Evolutionary conservation across 495 filamentous ascomycete species (phyloP).

Genomic region (Penicillium pancosmium): DNA sequence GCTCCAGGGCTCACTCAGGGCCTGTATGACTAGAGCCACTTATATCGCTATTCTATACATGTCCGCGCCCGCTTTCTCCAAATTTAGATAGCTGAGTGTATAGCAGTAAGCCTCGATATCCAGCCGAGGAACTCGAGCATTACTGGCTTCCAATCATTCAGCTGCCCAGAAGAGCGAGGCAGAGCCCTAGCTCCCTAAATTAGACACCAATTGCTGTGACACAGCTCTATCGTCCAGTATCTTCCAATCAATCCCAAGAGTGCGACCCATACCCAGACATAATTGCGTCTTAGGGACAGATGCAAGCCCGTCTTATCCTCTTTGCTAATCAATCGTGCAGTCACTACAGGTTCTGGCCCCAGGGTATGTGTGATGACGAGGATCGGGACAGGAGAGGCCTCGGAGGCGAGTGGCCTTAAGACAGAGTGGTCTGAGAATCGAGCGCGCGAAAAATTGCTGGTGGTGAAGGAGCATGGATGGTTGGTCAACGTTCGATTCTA

Average conservation of each 20-base stretch:
- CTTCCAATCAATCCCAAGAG: neutral
- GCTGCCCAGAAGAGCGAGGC: neutral
- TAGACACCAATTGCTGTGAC: neutral
- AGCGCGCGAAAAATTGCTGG: neutral
- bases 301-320: neutral
- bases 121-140: neutral
- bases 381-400: neutral
- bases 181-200: neutral
- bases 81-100: neutral
- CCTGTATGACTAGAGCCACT: no score
- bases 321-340: neutral
- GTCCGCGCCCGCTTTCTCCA: neutral
- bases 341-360: neutral
- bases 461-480: neutral
- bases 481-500: neutral
- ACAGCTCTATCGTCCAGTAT: neutral
- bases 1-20: no score
- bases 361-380: neutral
- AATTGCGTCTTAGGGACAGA: neutral
- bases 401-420: neutral
- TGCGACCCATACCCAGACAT: neutral
- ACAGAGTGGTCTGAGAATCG: no score
- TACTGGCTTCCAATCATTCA: conserved; percentile 1
- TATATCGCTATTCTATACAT: neutral
- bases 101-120: neutral